These are phyloP conservation scores for Zygosaccharomyces siamensis DNA, from an alignment of 805 yeast genomes.

Conservation along the genomic window DNA sequence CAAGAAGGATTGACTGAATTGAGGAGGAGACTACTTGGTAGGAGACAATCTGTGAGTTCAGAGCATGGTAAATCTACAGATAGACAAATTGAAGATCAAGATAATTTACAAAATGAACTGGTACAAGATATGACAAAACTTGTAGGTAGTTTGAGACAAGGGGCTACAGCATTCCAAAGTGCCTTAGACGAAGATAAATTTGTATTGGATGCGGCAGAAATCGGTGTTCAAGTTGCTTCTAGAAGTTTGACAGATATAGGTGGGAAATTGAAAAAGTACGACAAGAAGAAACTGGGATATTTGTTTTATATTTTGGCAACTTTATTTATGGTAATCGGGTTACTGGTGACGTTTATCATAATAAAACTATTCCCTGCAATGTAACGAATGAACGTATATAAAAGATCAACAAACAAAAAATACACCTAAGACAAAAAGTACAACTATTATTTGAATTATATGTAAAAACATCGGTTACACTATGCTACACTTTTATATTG, in stretches of 20 bases:
- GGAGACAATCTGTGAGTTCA: constrained; percentile 5
- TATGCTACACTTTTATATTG: constrained; percentile 1
- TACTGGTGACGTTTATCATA: constrained; percentile 34
- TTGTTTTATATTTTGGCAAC: constrained; percentile 27
- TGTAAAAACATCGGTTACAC: neutral
- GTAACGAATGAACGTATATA: constrained; percentile 12
- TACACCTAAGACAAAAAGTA: neutral
- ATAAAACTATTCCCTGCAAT: constrained; percentile 40
- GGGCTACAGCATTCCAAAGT: constrained; percentile 39
- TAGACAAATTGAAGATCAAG: constrained; percentile 36
- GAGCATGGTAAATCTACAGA: constrained; percentile 25
- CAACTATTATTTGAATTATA: neutral
- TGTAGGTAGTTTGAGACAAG: constrained; percentile 36
- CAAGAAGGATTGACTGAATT: constrained; percentile 33
- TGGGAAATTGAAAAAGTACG: constrained; percentile 31
- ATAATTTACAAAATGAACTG: constrained; percentile 36
- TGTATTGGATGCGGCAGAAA: constrained; percentile 39
- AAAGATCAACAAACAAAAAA: neutral
- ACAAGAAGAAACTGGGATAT: constrained; percentile 30
- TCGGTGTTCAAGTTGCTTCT: constrained; percentile 39
- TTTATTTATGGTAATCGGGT: constrained; percentile 29
- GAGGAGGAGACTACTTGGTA: constrained; percentile 33
- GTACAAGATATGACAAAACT: constrained; percentile 38
- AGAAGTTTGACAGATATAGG: constrained; percentile 33
- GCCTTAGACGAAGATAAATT: constrained; percentile 38